These are phyloP conservation scores for Aureobasidium sp. DNA, from an alignment of 2,329 filamentous ascomycete genomes.

Conservation along the genomic window DNA sequence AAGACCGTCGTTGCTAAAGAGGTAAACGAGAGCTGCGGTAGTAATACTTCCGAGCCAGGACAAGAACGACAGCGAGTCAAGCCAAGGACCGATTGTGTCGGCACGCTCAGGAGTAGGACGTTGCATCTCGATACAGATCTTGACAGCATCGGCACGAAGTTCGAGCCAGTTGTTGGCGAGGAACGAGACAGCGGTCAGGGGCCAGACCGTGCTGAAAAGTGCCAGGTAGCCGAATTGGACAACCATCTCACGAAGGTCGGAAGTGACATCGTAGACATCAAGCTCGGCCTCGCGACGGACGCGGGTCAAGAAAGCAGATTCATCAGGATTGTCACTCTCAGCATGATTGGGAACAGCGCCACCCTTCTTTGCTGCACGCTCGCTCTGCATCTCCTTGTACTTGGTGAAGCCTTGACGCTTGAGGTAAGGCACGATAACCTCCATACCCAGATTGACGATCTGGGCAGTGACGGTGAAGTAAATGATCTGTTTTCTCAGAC, in stretches of 20 bases:
- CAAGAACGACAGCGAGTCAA: slow-evolving; percentile 79
- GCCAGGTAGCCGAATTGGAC: slow-evolving; percentile 78
- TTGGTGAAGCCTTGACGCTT: slow-evolving; percentile 74
- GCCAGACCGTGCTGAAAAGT: slow-evolving; percentile 91
- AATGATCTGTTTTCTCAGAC: slow-evolving; percentile 85
- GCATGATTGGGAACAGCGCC: slow-evolving; percentile 37
- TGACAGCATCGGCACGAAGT: slow-evolving; percentile 85
- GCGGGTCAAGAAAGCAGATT: slow-evolving; percentile 70
- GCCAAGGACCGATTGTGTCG: slow-evolving; percentile 91
- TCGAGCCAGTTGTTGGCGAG: slow-evolving; percentile 95
- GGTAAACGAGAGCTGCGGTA: slow-evolving; percentile 77
- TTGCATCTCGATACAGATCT: slow-evolving; percentile 84
- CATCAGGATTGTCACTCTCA: slow-evolving; percentile 63
- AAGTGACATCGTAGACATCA: slow-evolving; percentile 78
- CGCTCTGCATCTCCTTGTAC: slow-evolving; percentile 65
- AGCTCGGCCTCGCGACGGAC: slow-evolving; percentile 79
- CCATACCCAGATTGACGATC: slow-evolving; percentile 77
- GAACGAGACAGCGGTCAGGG: slow-evolving; percentile 82
- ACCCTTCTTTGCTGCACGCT: slow-evolving; percentile 51
- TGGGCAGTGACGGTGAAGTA: slow-evolving; percentile 95
- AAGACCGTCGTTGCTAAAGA: slow-evolving; percentile 67
- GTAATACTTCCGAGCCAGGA: slow-evolving; percentile 89
- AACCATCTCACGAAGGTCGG: slow-evolving; percentile 89
- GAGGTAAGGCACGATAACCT: slow-evolving; percentile 75
- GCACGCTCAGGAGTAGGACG: slow-evolving; percentile 83